These are phyloP conservation scores for Candida tallmaniae DNA, from an alignment of 805 yeast species.

Conservation along the genomic window DNA sequence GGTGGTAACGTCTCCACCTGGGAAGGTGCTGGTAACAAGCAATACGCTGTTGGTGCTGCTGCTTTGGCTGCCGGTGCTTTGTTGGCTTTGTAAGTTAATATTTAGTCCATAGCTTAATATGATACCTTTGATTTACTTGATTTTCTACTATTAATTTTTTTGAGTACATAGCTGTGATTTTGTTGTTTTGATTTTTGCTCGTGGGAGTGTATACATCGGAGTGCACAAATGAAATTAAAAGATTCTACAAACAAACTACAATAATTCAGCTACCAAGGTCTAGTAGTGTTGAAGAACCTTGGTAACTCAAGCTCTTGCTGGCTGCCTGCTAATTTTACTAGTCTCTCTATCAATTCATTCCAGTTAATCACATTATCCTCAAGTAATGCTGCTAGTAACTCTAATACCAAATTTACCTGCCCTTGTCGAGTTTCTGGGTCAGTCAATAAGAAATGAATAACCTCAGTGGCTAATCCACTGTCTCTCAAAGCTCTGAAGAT, in stretches of 20 bases:
- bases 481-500: slow-evolving; percentile 25
- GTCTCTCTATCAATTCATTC: slow-evolving; percentile 6
- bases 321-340: too few species aligned
- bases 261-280: too few species aligned
- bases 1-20: slow-evolving; percentile 26
- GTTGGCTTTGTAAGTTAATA: slow-evolving; percentile 51
- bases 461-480: slow-evolving; percentile 27
- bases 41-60: slow-evolving; percentile 42
- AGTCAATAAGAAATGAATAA: slow-evolving; percentile 20
- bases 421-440: slow-evolving; percentile 27
- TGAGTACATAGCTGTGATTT: too few species aligned
- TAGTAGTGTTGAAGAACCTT: too few species aligned
- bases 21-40: slow-evolving; percentile 35
- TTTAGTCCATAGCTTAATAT: slow-evolving; percentile 7
- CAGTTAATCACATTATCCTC: slow-evolving; percentile 11
- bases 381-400: slow-evolving; percentile 18
- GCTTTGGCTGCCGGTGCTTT: slow-evolving; percentile 48
- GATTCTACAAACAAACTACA: too few species aligned
- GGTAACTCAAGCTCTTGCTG: too few species aligned
- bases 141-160: too few species aligned
- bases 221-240: neutral
- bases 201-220: too few species aligned
- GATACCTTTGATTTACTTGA: slow-evolving; percentile 6
- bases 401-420: slow-evolving; percentile 18
- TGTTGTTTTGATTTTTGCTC: too few species aligned